Evolutionary conservation across 2,329 filamentous ascomycete species (phyloP).

Genomic region (Pseudocercospora fijiensis): DNA sequence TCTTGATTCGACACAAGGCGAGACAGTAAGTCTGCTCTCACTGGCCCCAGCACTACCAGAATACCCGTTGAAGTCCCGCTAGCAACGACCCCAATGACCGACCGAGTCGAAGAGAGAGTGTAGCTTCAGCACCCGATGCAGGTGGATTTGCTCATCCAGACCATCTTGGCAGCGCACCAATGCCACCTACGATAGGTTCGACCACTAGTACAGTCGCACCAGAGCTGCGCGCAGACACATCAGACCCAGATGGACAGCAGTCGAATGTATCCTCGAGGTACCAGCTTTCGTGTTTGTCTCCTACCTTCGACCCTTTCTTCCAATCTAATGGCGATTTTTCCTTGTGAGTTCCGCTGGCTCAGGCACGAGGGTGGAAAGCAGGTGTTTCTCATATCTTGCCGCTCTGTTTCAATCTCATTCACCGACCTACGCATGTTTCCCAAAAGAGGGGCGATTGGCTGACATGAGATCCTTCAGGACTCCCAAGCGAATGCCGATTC

Average conservation of each 20-base stretch:
- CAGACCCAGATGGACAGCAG: constrained; percentile 12
- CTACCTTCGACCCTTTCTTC: constrained; percentile 13
- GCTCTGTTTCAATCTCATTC: background rate
- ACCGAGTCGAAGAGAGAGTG: constrained; percentile 28
- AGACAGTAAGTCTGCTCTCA: constrained; percentile 43
- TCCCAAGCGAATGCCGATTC: constrained; percentile 21
- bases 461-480: constrained; percentile 13
- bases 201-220: constrained; percentile 2
- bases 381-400: background rate
- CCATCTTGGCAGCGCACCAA: background rate
- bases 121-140: constrained; percentile 20
- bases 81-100: constrained; percentile 30
- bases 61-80: background rate
- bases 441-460: constrained; percentile 2
- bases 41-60: background rate
- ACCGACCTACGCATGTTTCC: background rate
- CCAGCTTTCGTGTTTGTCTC: constrained; percentile 22
- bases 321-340: constrained; percentile 17
- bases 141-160: background rate
- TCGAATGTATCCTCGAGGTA: constrained; percentile 24
- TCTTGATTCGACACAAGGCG: constrained; percentile 47
- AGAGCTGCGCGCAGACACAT: constrained; percentile 8
- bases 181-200: background rate
- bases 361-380: background rate
- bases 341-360: constrained; percentile 18